These are phyloP conservation scores for Dryadomyces quercus-mongolicae DNA, from an alignment of 2,329 filamentous ascomycete genomes.

Conservation along the genomic window DNA sequence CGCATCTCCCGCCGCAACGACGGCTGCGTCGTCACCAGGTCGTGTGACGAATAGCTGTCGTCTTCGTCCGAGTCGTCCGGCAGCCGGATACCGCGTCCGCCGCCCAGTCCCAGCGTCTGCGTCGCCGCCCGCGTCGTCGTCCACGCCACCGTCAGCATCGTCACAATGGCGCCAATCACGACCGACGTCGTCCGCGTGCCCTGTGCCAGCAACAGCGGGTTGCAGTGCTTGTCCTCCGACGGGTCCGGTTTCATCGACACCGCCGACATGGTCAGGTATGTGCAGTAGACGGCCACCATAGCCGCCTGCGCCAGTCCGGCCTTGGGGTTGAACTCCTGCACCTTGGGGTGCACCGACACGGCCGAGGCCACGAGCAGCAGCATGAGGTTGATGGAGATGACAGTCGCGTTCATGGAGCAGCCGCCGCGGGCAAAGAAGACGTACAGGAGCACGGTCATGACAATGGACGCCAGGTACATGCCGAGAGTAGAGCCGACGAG, in stretches of 20 bases:
- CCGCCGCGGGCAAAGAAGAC: slow-evolving; percentile 76
- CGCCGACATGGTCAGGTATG: slow-evolving; percentile 94
- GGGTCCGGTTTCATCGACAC: slow-evolving; percentile 97
- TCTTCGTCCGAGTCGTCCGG: slow-evolving; percentile 47
- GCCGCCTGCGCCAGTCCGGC: slow-evolving; percentile 94
- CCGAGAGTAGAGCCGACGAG: slow-evolving; percentile 84
- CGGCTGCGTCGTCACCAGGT: slow-evolving; percentile 78
- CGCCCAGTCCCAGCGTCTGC: slow-evolving; percentile 66
- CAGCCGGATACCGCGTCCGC: slow-evolving; percentile 45
- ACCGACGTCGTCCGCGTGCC: slow-evolving; percentile 84
- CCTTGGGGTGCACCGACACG: slow-evolving; percentile 76
- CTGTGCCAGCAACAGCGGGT: slow-evolving; percentile 75
- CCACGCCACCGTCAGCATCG: slow-evolving; percentile 93
- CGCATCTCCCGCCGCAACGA: slow-evolving; percentile 77
- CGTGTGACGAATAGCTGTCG: slow-evolving; percentile 37
- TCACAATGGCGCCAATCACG: slow-evolving; percentile 86
- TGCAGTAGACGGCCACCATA: slow-evolving; percentile 97
- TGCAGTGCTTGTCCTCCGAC: slow-evolving; percentile 83
- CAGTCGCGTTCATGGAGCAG: slow-evolving; percentile 93
- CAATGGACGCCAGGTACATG: slow-evolving; percentile 86
- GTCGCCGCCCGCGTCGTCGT: slow-evolving; percentile 94
- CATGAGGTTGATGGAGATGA: slow-evolving; percentile 86
- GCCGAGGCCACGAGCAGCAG: slow-evolving; percentile 70
- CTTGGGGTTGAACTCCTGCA: slow-evolving; percentile 87
- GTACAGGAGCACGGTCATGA: slow-evolving; percentile 95